A percentile compares a stretch with the other conserved stretches of the same genome.
These are phyloP conservation scores for Nothophaeocryptopus gaeumannii DNA, from an alignment of 2,329 filamentous ascomycete species.

Conservation along the genomic window DNA sequence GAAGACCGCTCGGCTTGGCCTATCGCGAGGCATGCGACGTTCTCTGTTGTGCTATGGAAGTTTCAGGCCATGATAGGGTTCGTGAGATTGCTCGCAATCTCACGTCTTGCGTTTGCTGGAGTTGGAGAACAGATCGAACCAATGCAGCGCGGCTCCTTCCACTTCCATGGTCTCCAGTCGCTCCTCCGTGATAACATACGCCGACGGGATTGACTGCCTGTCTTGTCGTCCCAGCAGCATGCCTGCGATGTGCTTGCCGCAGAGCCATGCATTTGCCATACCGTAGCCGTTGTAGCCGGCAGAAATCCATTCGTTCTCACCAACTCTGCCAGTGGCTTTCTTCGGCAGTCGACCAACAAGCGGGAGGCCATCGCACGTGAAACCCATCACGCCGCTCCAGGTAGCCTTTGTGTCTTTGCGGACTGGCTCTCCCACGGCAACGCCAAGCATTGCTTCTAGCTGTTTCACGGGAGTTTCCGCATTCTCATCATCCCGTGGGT, in stretches of 20 bases:
- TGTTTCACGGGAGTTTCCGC: constrained; percentile 6
- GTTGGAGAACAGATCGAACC: not conserved
- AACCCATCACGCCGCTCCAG: constrained; percentile 20
- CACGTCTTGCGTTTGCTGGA: not conserved
- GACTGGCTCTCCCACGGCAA: constrained; percentile 3
- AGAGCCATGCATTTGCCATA: constrained; percentile 16
- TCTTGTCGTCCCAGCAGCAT: constrained; percentile 8
- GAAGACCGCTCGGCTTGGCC: not conserved
- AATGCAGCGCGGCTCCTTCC: not conserved
- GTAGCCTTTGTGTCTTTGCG: constrained; percentile 12
- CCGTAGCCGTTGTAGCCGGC: constrained; percentile 22
- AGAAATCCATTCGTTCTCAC: constrained; percentile 13
- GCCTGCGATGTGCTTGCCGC: constrained; percentile 13
- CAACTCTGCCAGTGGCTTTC: constrained; percentile 2
- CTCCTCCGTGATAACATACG: constrained; percentile 6
- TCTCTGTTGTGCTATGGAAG: too few relatives aligned
- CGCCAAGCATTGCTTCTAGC: constrained; percentile 9
- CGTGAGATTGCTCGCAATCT: not conserved
- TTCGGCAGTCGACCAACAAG: constrained; percentile 12
- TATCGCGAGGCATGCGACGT: too few relatives aligned
- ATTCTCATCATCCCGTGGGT: constrained; percentile 7
- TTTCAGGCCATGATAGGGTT: too few relatives aligned
- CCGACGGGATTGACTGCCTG: constrained; percentile 3
- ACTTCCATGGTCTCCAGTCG: constrained; percentile 3
- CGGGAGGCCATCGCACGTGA: constrained; percentile 9